Evolutionary conservation across 441 rosid species (phyloP).

Genomic region (Raphanus hybrid): DNA sequence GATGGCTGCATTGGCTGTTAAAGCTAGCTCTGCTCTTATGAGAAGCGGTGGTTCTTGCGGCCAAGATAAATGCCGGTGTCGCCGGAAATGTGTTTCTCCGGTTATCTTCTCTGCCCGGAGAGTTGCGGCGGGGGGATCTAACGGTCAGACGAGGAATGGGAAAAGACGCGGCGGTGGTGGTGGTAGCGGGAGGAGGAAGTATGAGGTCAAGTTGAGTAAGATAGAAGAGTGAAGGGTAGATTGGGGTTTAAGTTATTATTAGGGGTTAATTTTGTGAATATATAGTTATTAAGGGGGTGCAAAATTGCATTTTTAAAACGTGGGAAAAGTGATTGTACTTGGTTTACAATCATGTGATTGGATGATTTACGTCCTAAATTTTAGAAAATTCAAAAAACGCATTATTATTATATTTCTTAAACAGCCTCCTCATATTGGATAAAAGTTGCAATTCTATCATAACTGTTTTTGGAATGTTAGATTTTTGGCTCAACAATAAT

Average conservation of each 20-base stretch:
- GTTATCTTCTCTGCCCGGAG: constrained; percentile 26
- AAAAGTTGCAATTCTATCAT: neutral
- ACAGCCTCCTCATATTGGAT: neutral
- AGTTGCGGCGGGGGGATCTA: constrained; percentile 29
- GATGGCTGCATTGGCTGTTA: constrained; percentile 97
- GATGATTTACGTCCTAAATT: neutral
- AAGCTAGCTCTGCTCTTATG: constrained; percentile 86
- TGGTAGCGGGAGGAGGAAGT: constrained; percentile 53
- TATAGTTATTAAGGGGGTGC: constrained; percentile 23
- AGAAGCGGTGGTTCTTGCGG: constrained; percentile 48
- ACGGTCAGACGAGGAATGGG: constrained; percentile 21
- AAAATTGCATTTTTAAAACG: constrained; percentile 10
- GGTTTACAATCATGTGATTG: constrained; percentile 16
- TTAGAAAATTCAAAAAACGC: neutral
- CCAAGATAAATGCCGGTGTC: constrained; percentile 39
- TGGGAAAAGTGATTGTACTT: constrained; percentile 19
- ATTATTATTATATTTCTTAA: neutral
- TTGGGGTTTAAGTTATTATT: constrained; percentile 26
- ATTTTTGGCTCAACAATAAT: neutral
- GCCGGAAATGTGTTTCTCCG: constrained; percentile 39
- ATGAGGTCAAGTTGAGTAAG: constrained; percentile 58
- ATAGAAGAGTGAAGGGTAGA: constrained; percentile 71
- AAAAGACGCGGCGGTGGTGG: constrained; percentile 40
- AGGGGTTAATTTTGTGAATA: constrained; percentile 30
- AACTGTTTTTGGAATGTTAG: neutral